Percentiles rank a stretch among this genome's conserved stretches.
These are phyloP conservation scores for Claviceps pazoutovae DNA, from an alignment of 2,329 filamentous ascomycete genomes.

Conservation along the genomic window DNA sequence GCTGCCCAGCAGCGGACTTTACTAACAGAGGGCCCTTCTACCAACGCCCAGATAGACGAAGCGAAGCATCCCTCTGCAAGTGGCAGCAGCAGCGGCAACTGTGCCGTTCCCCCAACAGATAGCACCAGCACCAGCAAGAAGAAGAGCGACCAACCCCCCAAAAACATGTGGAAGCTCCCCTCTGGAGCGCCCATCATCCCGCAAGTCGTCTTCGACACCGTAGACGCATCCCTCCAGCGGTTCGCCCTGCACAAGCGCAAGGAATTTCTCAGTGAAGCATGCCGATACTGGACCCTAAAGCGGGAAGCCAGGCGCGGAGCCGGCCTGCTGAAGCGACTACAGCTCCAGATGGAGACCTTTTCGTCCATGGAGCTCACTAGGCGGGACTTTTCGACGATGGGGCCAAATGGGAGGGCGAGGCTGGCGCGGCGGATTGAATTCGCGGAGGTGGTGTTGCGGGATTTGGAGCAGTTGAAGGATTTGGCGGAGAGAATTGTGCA, in stretches of 20 bases:
- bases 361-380: slow-evolving; percentile 95
- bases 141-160: slow-evolving; percentile 39
- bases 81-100: neutral
- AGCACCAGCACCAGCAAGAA: slow-evolving; percentile 39
- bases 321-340: slow-evolving; percentile 79
- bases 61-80: slow-evolving; percentile 55
- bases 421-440: slow-evolving; percentile 79
- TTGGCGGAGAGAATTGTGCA: slow-evolving; percentile 59
- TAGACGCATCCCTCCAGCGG: slow-evolving; percentile 68
- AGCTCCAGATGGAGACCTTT: slow-evolving; percentile 91
- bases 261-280: slow-evolving; percentile 83
- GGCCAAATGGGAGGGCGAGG: slow-evolving; percentile 63
- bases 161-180: slow-evolving; percentile 67
- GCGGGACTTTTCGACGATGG: slow-evolving; percentile 92
- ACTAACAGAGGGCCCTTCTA: slow-evolving; percentile 47
- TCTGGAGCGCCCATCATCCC: slow-evolving; percentile 93
- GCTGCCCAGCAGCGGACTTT: slow-evolving; percentile 57
- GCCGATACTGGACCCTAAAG: slow-evolving; percentile 96
- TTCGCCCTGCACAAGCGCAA: slow-evolving; percentile 75
- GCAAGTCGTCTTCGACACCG: slow-evolving; percentile 70
- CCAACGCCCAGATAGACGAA: slow-evolving; percentile 73
- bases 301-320: slow-evolving; percentile 84
- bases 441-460: slow-evolving; percentile 57
- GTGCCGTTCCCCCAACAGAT: slow-evolving; percentile 37
- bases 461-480: slow-evolving; percentile 61